Percentiles rank a stretch among this genome's conserved stretches.
Conservation (phyloP, 2,329 filamentous ascomycete genomes). For the Diaporthe sp. region DNA sequence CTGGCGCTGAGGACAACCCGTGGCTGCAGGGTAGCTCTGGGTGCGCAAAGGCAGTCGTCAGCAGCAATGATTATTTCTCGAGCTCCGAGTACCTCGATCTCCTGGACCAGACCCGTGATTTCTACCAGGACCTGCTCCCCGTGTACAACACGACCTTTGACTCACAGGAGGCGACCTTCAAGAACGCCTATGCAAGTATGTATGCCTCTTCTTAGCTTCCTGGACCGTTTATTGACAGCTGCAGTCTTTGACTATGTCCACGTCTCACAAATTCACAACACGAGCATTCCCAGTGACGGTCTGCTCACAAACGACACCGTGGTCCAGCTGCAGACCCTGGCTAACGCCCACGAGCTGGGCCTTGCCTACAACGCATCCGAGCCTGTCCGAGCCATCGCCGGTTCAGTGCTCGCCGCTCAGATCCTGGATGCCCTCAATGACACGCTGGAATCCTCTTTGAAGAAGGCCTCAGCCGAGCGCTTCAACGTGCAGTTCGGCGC, state of each 20-base stretch:
- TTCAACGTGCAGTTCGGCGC: slow-evolving; percentile 71
- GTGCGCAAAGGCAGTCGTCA: slow-evolving; percentile 66
- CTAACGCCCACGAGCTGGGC: slow-evolving; percentile 84
- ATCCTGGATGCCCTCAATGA: slow-evolving; percentile 65
- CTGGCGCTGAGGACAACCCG: slow-evolving; percentile 66
- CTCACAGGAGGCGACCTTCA: slow-evolving; percentile 61
- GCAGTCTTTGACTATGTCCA: slow-evolving; percentile 72
- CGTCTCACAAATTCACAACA: slow-evolving; percentile 71
- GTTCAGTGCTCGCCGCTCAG: slow-evolving; percentile 68
- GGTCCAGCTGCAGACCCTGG: slow-evolving; percentile 76
- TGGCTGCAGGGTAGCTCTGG: slow-evolving; percentile 72
- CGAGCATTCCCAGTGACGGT: slow-evolving; percentile 67
- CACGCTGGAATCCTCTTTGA: slow-evolving; percentile 56
- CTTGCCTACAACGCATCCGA: slow-evolving; percentile 86
- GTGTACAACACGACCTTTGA: slow-evolving; percentile 67
- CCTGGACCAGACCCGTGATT: slow-evolving; percentile 68
- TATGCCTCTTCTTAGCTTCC: slow-evolving; percentile 27
- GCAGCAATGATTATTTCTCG: slow-evolving; percentile 67
- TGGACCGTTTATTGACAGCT: slow-evolving; percentile 18
- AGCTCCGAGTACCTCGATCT: slow-evolving; percentile 59
- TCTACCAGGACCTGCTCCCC: slow-evolving; percentile 67
- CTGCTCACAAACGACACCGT: slow-evolving; percentile 72
- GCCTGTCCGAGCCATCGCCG: slow-evolving; percentile 69
- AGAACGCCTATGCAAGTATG: slow-evolving; percentile 73
- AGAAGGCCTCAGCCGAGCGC: slow-evolving; percentile 50